A percentile compares a stretch with the other conserved stretches of the same genome.
Evolutionary conservation across 1,139 yeast species (phyloP).

Genomic region (Citeromyces siamensis): DNA sequence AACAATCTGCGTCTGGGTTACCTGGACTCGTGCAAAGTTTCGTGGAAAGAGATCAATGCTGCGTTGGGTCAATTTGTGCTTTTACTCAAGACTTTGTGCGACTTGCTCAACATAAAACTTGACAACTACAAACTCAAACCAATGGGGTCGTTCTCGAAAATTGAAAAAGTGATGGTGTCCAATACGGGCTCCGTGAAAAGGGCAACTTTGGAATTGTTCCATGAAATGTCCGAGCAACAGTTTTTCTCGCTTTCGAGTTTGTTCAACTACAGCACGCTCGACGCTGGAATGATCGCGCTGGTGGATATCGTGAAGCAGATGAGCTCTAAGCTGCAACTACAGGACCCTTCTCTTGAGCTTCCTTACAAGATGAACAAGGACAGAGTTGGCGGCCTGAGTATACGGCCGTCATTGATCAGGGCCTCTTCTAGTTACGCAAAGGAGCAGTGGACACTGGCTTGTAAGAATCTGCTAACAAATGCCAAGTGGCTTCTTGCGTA

Average conservation of each 20-base stretch:
- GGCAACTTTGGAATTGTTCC: constrained; percentile 22
- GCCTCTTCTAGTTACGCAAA: constrained; percentile 23
- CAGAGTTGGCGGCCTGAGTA: constrained; percentile 67
- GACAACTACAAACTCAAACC: constrained; percentile 61
- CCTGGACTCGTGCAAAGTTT: constrained; percentile 40
- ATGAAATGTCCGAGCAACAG: background rate
- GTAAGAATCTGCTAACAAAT: constrained; percentile 69
- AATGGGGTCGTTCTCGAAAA: constrained; percentile 73
- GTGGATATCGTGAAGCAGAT: constrained; percentile 51
- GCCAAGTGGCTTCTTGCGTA: constrained; percentile 41
- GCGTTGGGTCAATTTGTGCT: constrained; percentile 82
- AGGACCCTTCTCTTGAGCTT: constrained; percentile 48
- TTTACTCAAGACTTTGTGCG: constrained; percentile 51
- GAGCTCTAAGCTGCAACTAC: constrained; percentile 30
- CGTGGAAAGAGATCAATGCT: constrained; percentile 90
- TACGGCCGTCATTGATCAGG: constrained; percentile 49
- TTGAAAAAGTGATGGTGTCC: constrained; percentile 38
- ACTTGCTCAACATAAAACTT: constrained; percentile 42
- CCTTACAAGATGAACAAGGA: constrained; percentile 60
- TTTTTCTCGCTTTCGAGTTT: constrained; percentile 54
- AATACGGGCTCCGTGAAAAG: constrained; percentile 29
- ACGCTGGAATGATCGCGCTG: constrained; percentile 66
- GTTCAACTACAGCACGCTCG: constrained; percentile 59
- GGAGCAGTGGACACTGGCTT: constrained; percentile 85
- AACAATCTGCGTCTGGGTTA: constrained; percentile 76